Base-by-base conservation (phyloP, 192 early-diverging fungal genomes). In the Allomyces javanicus region DNA sequence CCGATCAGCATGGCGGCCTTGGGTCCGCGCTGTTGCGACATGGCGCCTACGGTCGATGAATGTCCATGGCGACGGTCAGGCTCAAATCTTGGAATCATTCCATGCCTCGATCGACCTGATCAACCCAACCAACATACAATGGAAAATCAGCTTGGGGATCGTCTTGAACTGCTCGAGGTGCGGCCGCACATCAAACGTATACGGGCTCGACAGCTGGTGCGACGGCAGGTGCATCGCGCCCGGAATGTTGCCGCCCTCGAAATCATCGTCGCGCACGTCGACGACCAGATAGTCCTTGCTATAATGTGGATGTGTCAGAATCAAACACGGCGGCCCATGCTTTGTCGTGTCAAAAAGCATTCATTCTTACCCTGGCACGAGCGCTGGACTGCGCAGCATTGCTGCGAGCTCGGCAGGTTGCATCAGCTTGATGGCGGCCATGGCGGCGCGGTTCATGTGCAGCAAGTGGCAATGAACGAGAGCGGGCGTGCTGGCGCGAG, bases 201-300 rank as follows among this genome's bases (percentile, higher is more conserved):
- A 19, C 11, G 24, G 25, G 7, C 22, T 22, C 12, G 19, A 33
- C 63, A 63, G 25, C 24, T 14, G 12, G 63, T 63, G 63, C 63
- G 63, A 3, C 4, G 63, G 63, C 25, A 63, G 3, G 23, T 63
- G 12, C 19, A 63, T 1, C 23, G 63, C 63, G 63, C 63, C 63
- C 9, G 25, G 63, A 21, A 63, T 33, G 63, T 63, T 25, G 25
- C 63, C 63, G 22, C 63, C 63, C 63, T 17, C 63, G 23, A 63
- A 63, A 22, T 63, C 63, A n/a, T 63, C 63, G 25, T 33, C 63
- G 63, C 63, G 63, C 63, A 63, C 63, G 63, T 63, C 63, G 21
- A 63, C 63, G 27, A 63, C 63, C 21, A 21, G 50, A 12, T 58
- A 58, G 10, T 58, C 50, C 17, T 58, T 58, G 50, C 12, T 58